Conservation (phyloP, 495 filamentous ascomycete genomes). For the Neurospora sp. region DNA sequence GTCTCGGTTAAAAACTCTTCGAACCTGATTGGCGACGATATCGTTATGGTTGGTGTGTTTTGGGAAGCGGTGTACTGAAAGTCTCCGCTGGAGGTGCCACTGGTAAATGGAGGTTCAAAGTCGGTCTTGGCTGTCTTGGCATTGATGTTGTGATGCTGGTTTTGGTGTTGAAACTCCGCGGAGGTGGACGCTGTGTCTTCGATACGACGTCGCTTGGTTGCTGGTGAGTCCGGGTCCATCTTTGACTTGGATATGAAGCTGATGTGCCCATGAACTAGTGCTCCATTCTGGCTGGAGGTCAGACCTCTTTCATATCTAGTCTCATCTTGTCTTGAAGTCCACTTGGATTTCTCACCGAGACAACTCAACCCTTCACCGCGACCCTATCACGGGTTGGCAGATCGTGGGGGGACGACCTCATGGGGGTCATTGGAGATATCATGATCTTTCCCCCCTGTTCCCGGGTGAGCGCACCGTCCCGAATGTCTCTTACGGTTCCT, state of each 20-base stretch:
- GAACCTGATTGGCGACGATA: background rate
- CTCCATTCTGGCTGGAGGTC: background rate
- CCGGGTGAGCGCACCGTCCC: background rate
- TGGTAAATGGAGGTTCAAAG: background rate
- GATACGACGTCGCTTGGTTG: background rate
- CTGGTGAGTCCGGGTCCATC: background rate
- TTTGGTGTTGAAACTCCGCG: background rate
- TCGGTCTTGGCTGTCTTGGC: background rate
- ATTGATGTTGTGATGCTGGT: background rate
- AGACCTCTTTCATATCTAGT: background rate
- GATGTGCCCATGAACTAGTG: background rate
- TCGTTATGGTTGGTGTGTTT: background rate
- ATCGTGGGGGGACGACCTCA: background rate
- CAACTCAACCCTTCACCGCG: background rate
- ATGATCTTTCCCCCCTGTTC: background rate
- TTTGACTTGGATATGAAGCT: background rate
- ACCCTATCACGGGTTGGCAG: background rate
- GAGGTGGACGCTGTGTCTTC: background rate
- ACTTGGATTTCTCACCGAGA: background rate
- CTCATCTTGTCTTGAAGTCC: background rate
- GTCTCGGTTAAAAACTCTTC: background rate
- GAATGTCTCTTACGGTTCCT: background rate
- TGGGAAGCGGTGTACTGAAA: background rate
- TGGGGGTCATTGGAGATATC: background rate
- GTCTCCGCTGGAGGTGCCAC: background rate